Evolutionary conservation across 2,329 filamentous ascomycete species (phyloP).

Genomic region (Xylariaceae sp.): DNA sequence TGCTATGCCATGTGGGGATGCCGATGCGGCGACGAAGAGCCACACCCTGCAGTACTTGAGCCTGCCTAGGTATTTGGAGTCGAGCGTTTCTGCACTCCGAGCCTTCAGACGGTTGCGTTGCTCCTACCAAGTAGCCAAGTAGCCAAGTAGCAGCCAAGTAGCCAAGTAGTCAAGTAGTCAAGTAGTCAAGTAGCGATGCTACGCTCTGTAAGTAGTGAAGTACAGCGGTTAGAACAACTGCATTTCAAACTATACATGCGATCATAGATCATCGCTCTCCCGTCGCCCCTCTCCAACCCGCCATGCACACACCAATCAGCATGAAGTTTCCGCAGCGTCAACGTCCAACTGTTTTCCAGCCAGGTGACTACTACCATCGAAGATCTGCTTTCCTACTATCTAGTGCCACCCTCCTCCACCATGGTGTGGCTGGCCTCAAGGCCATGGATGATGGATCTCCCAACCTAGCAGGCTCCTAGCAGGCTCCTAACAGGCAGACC

Average conservation of each 20-base stretch:
- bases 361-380: slow-evolving; percentile 11
- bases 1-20: slow-evolving; percentile 7
- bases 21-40: slow-evolving; percentile 3
- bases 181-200: not conserved
- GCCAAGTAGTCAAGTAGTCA: too few species aligned
- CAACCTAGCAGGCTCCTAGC: too few species aligned
- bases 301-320: slow-evolving; percentile 10
- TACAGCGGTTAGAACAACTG: too few species aligned
- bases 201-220: too few species aligned
- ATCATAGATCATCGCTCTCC: slow-evolving; percentile 6
- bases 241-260: not conserved
- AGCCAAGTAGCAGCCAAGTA: too few species aligned
- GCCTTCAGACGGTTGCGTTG: not conserved
- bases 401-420: slow-evolving; percentile 15
- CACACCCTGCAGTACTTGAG: not conserved
- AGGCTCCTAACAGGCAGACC: too few species aligned
- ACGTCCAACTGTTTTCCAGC: slow-evolving; percentile 4
- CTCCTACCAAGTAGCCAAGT: not conserved
- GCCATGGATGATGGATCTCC: not conserved
- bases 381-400: slow-evolving; percentile 9
- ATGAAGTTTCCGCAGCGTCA: slow-evolving; percentile 1
- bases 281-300: slow-evolving; percentile 1
- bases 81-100: not conserved
- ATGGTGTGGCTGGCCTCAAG: slow-evolving; percentile 6
- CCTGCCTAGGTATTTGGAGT: not conserved